phyloP scores from a whole-genome alignment of 2,329 filamentous ascomycete genomes.

The Fusarium palustre region DNA sequence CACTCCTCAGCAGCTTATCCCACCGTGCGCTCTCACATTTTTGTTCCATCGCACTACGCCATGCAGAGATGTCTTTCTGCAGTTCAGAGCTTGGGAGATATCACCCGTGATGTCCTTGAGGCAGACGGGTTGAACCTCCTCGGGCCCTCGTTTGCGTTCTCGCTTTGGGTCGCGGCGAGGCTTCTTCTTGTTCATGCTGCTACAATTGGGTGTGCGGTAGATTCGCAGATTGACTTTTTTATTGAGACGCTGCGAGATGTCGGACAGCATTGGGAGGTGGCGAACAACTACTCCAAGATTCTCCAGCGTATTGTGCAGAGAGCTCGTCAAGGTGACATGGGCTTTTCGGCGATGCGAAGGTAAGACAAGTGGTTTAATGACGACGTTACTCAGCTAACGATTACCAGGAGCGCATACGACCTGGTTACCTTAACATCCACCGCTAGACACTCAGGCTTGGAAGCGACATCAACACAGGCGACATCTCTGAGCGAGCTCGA shows the following conservation, averaged over 20 bases:
- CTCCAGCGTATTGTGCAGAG: conserved; percentile 55
- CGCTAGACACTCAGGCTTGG: conserved; percentile 53
- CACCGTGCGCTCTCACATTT: conserved; percentile 55
- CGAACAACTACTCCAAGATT: conserved; percentile 57
- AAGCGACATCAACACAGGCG: conserved; percentile 54
- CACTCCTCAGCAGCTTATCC: conserved; percentile 60
- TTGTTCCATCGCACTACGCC: conserved; percentile 58
- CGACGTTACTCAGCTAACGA: background rate
- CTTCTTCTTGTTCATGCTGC: conserved; percentile 57
- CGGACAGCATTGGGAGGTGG: conserved; percentile 59
- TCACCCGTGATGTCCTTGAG: conserved; percentile 58
- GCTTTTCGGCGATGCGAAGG: conserved; percentile 57
- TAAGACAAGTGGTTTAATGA: conserved; percentile 27
- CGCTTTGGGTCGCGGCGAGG: conserved; percentile 58
- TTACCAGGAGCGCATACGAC: conserved; percentile 54
- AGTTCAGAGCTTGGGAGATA: conserved; percentile 58
- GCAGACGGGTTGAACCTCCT: conserved; percentile 58
- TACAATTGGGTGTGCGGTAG: conserved; percentile 52
- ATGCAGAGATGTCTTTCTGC: conserved; percentile 60
- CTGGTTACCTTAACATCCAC: conserved; percentile 53
- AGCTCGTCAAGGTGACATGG: conserved; percentile 52
- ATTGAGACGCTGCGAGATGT: conserved; percentile 57
- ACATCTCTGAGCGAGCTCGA: conserved; percentile 57
- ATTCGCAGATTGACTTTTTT: conserved; percentile 58
- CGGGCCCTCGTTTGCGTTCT: conserved; percentile 59